Evolutionary conservation across 805 yeast species (phyloP).

Genomic region (Yarrowia phangngaensis): DNA sequence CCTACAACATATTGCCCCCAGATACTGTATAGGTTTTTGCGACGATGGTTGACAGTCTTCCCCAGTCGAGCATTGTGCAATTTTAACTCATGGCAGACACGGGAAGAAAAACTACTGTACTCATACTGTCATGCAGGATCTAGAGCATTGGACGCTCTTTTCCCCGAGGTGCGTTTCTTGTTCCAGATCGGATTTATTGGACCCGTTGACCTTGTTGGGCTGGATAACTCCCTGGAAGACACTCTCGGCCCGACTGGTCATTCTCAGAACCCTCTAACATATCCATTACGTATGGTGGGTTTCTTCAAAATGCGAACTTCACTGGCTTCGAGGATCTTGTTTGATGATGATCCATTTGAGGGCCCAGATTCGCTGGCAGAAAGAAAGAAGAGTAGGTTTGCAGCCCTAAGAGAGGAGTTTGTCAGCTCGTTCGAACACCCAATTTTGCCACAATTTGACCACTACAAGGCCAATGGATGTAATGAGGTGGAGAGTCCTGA

Average conservation of each 20-base stretch:
- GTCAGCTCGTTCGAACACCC: constrained; percentile 20
- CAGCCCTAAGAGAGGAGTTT: constrained; percentile 7
- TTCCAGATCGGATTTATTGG: constrained; percentile 41
- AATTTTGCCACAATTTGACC: constrained; percentile 14
- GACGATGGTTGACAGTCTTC: constrained; percentile 35
- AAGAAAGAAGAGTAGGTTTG: constrained; percentile 5
- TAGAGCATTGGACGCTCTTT: constrained; percentile 39
- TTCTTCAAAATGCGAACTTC: constrained; percentile 20
- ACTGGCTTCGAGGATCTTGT: constrained; percentile 8
- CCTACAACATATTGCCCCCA: constrained; percentile 31
- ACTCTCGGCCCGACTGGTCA: neutral
- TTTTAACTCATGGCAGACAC: constrained; percentile 5
- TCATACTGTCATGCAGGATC: constrained; percentile 40
- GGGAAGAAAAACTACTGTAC: constrained; percentile 32
- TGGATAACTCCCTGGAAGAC: constrained; percentile 15
- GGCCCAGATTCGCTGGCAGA: constrained; percentile 15
- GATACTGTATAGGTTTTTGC: constrained; percentile 31
- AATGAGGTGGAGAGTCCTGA: constrained; percentile 13
- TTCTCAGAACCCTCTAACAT: constrained; percentile 3
- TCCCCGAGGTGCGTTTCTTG: constrained; percentile 41
- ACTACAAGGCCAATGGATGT: constrained; percentile 14
- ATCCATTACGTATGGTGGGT: constrained; percentile 13
- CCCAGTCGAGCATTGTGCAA: constrained; percentile 33
- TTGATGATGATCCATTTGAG: constrained; percentile 13
- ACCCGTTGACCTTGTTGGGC: constrained; percentile 36